Base-by-base conservation (phyloP, 139 green algal species). In the Coelastrella sp. region DNA sequence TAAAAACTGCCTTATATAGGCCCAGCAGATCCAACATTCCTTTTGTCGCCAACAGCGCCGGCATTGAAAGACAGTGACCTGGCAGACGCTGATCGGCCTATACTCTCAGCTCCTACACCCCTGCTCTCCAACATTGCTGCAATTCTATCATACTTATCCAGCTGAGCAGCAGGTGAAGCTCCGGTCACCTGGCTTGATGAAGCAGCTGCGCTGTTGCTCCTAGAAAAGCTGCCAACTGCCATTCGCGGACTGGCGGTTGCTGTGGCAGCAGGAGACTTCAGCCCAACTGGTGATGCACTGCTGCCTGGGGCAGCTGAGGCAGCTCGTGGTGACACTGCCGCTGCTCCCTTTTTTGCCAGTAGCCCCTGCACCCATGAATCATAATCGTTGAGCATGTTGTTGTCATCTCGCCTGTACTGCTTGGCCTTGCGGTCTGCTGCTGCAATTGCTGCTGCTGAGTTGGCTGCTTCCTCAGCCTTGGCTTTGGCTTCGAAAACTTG, bases 341-440 rank as follows among this genome's bases (percentile, higher is more conserved):
- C 66, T 66, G 63, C 65, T 80, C 14, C 84, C 49, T 80, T 82
- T 15, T 88, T 88, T 8, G 61, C 84, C 49, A 88, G 68, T 35
- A 88, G 8, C 0, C 68, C 68, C 68, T 88, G 84, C 66, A 88
- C 84, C 84, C 84, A 88, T 27, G 27, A 27, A 9, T 88, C 84
- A n/a, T 88, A 88, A 49, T 81, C 84, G 49, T n/a, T 81, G 35
- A 88, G 84, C 84, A 88, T 66, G 66, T 27, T 68, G 66, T 9
- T 68, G 68, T 73, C 78, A 73, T 88, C 84, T 35, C 9, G 27
- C 7, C 68, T 58, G 68, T 88, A 88, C 84, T 88, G 84, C 84
- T 88, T 88, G 35, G 84, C 66, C 49, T 80, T 80, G 84, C 84
- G 84, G 65, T 88, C 84, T 57, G 84, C 84, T 58, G 84, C 84